These are phyloP conservation scores for Biscogniauxia marginata DNA, from an alignment of 2,329 filamentous ascomycete species.

Conservation along the genomic window DNA sequence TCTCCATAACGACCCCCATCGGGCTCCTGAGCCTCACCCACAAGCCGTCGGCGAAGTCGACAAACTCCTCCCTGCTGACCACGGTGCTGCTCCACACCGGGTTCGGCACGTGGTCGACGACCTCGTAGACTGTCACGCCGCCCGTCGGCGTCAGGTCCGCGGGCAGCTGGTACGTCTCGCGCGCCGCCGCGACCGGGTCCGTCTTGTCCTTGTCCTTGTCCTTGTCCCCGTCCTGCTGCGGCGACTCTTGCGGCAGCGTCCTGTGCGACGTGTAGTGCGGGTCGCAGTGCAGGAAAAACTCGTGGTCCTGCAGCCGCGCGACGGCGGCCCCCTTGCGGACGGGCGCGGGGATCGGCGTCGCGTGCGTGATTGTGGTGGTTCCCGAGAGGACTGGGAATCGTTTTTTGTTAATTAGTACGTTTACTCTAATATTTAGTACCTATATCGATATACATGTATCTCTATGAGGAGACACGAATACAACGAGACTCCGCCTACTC, in stretches of 20 bases:
- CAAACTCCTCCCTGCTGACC: slow-evolving; percentile 54
- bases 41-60: slow-evolving; percentile 46
- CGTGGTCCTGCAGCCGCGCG: slow-evolving; percentile 49
- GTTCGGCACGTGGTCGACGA: slow-evolving; percentile 53
- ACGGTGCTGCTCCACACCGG: slow-evolving; percentile 56
- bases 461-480: too few species aligned
- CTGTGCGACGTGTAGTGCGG: slow-evolving; percentile 46
- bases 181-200: slow-evolving; percentile 25
- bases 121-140: slow-evolving; percentile 41
- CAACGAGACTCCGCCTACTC: too few species aligned
- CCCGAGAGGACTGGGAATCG: slow-evolving; percentile 42
- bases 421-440: too few species aligned
- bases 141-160: slow-evolving; percentile 19
- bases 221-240: slow-evolving; percentile 24
- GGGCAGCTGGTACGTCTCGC: slow-evolving; percentile 29
- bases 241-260: slow-evolving; percentile 18
- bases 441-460: too few species aligned
- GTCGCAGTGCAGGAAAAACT: slow-evolving; percentile 51
- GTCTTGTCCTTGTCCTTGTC: slow-evolving; percentile 19
- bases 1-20: slow-evolving; percentile 52
- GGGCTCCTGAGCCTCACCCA: slow-evolving; percentile 53
- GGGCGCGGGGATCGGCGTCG: slow-evolving; percentile 40
- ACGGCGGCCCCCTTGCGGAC: slow-evolving; percentile 30
- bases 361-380: slow-evolving; percentile 42
- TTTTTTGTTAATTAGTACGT: too few species aligned